Base-by-base conservation (phyloP, 257 asterid genomes). In the Scutellaria minor region DNA sequence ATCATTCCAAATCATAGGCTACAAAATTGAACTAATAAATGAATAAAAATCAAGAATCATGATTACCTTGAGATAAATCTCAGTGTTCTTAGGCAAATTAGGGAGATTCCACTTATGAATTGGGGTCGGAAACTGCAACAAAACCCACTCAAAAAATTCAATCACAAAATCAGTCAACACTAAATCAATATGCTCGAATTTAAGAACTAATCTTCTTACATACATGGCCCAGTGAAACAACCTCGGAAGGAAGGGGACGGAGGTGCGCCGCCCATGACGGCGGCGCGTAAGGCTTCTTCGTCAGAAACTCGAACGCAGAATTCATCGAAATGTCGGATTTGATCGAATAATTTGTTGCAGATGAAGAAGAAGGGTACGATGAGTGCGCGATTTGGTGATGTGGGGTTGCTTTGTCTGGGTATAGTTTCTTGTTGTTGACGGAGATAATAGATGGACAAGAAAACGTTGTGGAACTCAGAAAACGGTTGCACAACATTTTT, bases 91-190 rank as follows among this genome's bases (percentile, higher is more conserved):
- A 8, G 99, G 98, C 84, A 95, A 78, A 90, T 90, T 87, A 11
- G 98, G 99, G 57, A 95, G 92, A 76, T 83, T 87, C 99, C 99
- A 95, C 69, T 78, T 80, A 87, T 95, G 98, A 79, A 95, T 88
- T 67, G 99, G 99, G 73, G 96, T 95, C 0, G 99, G 99, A 73
- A 91, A 85, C 99, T 94, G 39, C 18, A 11, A n/a, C 39, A 18
- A 44, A 9, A 41, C 15, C 45, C 55, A 59, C 20, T 6, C 22
- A 41, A 50, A 42, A 42, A 44, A 68, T 20, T 44, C 35, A 58
- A 55, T 35, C 53, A 54, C 3, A 70, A 64, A 44, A 64, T 13
- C 48, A 73, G 24, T 68, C 60, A 7, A 61, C 48, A 24, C 35
- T 14, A 5, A 68, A 44, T 52, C 37, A 37, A 1, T 14, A 37